Evolutionary conservation across 768 basidiomycete genomes (phyloP), one percentile per base, ranked within the genome.

Genomic region (Xerocomus spinulosus): DNA sequence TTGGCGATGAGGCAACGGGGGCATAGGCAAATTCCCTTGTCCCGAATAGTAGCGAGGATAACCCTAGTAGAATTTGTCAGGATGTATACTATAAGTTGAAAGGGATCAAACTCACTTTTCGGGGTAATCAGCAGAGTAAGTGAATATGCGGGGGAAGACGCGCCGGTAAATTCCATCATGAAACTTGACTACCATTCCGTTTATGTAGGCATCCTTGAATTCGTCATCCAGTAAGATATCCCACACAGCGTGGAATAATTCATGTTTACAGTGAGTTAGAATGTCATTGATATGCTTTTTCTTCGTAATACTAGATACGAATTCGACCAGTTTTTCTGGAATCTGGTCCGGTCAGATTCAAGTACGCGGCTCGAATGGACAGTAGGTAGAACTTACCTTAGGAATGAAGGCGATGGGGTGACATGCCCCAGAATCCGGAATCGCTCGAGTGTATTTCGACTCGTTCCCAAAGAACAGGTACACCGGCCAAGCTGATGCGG

Each of bases 11-110:
- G 30, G 51, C 69, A 69, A 0, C 57, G 43, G 10, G 69, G 66
- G 43, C 69, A 70, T 2, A 56, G 68, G 25, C 61, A 69, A 5
- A 15, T 18, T 0, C 67, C 69, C 15, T 61, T 50, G 18, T 68
- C 59, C 6, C 49, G 52, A 9, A 70, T 55, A 1, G 56, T 61
- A 3, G 61, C 64, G 0, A 70, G 7, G 0, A 70, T 44, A 0
- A 65, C 56, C 40, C 63, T 63, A n/a, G 5, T 47, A 1, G 9
- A n/a, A 18, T n/a, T n/a, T n/a, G n/a, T n/a, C n/a, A n/a, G n/a
- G n/a, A n/a, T n/a, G n/a, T n/a, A n/a, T n/a, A n/a, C n/a, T n/a
- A n/a, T n/a, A n/a, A n/a, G n/a, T n/a, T n/a, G n/a, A n/a, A n/a
- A n/a, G n/a, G n/a, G n/a, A n/a, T n/a, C n/a, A n/a, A 4, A 30